Base-by-base conservation (phyloP, 2,329 filamentous ascomycete species). In the Exophiala sp. region DNA sequence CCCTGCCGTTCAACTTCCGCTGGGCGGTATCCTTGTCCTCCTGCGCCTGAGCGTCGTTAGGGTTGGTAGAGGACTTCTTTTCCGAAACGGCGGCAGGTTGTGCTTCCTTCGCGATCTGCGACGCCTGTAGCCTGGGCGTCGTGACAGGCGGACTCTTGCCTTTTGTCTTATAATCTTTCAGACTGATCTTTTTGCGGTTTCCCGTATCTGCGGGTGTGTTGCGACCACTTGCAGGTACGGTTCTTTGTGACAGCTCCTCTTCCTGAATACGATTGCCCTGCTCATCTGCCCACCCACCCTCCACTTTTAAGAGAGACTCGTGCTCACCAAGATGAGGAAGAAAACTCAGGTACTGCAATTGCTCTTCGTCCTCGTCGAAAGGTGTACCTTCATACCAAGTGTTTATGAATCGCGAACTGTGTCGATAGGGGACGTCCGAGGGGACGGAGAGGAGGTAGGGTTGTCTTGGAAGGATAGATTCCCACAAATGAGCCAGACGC, bases 321-420 rank as follows among this genome's bases (percentile, higher is more conserved):
- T 80, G 76, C 55, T 77, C 76, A 33, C 76, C 76, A 63, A 83
- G 78, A 65, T 82, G 80, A 52, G 78, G 79, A 50, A 81, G 69
- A 60, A 82, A 85, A 53, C 81, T 85, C 72, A 82, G 75, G 66
- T 85, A 85, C 65, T 85, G 83, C 48, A 83, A 71, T 62, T 77
- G 72, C 62, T 83, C 76, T 67, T 86, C 83, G 58, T 78, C 71
- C 14, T 68, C 68, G 47, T 71, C 68, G 67, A 84, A 86, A 3
- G 81, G 77, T 2, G 76, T 77, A 51, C 72, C 71, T 59, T 75
- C 70, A 56, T 72, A 71, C 75, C 75, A 78, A 62, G 75, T 72
- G 62, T 70, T 74, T 55, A 71, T 66, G 58, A 71, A 69, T 38
- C 71, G 71, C 49, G 66, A 66, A 39, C 70, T 71, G 39, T 74